Evolutionary conservation across 2,329 filamentous ascomycete species (phyloP).

Genomic region (Monosporascus sp.): DNA sequence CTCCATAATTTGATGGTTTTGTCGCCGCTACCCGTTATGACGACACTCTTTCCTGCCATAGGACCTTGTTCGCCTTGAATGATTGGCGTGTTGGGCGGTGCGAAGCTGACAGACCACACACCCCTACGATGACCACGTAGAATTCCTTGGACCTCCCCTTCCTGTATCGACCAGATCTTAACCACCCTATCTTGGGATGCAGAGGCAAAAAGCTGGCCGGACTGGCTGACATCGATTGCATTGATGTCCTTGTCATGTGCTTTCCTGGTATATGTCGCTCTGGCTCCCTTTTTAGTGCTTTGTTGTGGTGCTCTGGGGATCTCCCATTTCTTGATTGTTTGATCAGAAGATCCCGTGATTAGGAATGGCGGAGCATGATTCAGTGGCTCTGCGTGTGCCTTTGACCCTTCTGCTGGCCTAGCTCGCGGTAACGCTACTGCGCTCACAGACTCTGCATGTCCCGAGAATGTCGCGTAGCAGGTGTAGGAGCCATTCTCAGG

Average conservation of each 20-base stretch:
- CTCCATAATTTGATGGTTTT: conserved; percentile 97
- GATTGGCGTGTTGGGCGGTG: conserved; percentile 69
- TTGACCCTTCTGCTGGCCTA: conserved; percentile 61
- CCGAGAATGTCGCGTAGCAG: conserved; percentile 79
- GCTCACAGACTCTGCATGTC: conserved; percentile 89
- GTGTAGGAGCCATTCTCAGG: conserved; percentile 65
- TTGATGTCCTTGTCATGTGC: conserved; percentile 99
- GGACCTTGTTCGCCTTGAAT: conserved; percentile 67
- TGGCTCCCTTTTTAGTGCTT: conserved; percentile 46
- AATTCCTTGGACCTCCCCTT: conserved; percentile 87
- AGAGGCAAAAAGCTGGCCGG: conserved; percentile 80
- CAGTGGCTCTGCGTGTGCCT: conserved; percentile 67
- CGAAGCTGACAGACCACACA: conserved; percentile 93
- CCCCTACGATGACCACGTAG: conserved; percentile 88
- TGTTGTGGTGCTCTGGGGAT: conserved; percentile 53
- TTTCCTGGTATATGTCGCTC: conserved; percentile 81
- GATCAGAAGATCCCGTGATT: conserved; percentile 89
- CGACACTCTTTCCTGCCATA: conserved; percentile 71
- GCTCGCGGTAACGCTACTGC: conserved; percentile 78
- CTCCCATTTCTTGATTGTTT: conserved; percentile 93
- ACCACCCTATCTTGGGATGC: conserved; percentile 95
- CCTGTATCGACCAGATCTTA: conserved; percentile 90
- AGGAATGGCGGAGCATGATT: conserved; percentile 78
- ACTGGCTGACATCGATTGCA: conserved; percentile 74
- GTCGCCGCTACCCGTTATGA: conserved; percentile 89